Base-by-base conservation (phyloP, 176 grass and related monocot species). In the Puccinellia tenuiflora region DNA sequence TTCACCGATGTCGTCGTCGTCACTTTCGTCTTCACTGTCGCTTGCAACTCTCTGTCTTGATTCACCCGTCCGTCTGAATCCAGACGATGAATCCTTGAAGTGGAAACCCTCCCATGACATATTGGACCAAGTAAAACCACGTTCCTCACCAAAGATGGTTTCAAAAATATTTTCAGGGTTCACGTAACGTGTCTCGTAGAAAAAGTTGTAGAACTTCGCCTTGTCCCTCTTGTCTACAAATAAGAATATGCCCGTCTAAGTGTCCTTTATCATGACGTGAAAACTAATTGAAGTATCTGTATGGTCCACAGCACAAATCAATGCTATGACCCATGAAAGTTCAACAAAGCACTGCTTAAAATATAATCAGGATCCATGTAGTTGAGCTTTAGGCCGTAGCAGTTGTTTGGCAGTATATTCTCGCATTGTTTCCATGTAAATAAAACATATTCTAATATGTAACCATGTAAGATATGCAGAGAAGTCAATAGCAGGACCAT, bases 151-250 rank as follows among this genome's bases (percentile, higher is more conserved):
- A 77, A 88, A 92, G 14, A 91, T 62, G 14, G 85, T 52, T 80
- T 98, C 95, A 63, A 95, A 95, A 25, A 90, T 64, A 21, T 78
- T 83, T n/a, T 93, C 88, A 42, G 90, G 86, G 31, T 95, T 87
- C 53, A 87, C 76, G 72, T 84, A 77, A 75, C 76, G 84, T 47
- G 91, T 76, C 46, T 94, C 90, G 40, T 90, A 71, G 55, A 83
- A 81, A 47, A 93, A 91, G 42, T 92, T 84, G 67, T 80, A 50
- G 66, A 93, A 88, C 26, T 54, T 67, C 14, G 59, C 42, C 73
- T 71, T 88, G 38, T 80, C 88, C 34, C 86, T 88, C 76, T 90
- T 84, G 59, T 62, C 96, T 98, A 37, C 79, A 76, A 26, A 61
- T 75, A 55, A 12, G 21, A 85, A 77, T 6, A 43, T 40, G 8